Base-by-base conservation (phyloP, 140 eudicot species). In the Senecio squalidus region DNA sequence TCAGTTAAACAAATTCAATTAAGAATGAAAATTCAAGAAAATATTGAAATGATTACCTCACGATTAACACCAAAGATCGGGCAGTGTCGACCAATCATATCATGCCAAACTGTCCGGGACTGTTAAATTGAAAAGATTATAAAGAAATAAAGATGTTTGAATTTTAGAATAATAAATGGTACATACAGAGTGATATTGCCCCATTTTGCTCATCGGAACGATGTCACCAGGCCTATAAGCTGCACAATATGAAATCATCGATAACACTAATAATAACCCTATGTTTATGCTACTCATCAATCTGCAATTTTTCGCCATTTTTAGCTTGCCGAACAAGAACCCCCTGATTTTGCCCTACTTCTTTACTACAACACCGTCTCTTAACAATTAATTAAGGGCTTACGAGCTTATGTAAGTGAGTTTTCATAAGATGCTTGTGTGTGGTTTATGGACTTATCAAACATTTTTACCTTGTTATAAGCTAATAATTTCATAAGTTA, bases 31-130 rank as follows among this genome's bases (percentile, higher is more conserved):
- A 31, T 5, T 15, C 2, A 15, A 3, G 0, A 6, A 47, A 20
- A n/a, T 1, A 46, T 4, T 27, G 23, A 6, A 17, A 9, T 41
- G 24, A 58, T 9, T 30, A 88, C 99, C 96, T 88, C 99, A 14
- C 96, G 96, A 64, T 93, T 93, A 36, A 93, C 99, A 31, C 84
- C 99, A 40, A 93, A 93, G 33, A 88, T 84, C 7, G 99, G 89
- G 70, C 99, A 93, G 73, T 88, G 96, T 11, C 75, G 87, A 38
- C 95, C 95, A 25, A 88, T 89, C 96, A 93, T 84, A 60, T 93
- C 99, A 74, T 82, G 86, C 96, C 99, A 88, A 71, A 80, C 90
- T 1, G 96, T 88, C 61, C 96, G 79, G 13, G 88, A 62, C 96
- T 93, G 95, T 59, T 16, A 10, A 0, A 4, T 29, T 57, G 20